Conservation (phyloP, 208 protist genomes). For the Trypanosoma congolense region DNA sequence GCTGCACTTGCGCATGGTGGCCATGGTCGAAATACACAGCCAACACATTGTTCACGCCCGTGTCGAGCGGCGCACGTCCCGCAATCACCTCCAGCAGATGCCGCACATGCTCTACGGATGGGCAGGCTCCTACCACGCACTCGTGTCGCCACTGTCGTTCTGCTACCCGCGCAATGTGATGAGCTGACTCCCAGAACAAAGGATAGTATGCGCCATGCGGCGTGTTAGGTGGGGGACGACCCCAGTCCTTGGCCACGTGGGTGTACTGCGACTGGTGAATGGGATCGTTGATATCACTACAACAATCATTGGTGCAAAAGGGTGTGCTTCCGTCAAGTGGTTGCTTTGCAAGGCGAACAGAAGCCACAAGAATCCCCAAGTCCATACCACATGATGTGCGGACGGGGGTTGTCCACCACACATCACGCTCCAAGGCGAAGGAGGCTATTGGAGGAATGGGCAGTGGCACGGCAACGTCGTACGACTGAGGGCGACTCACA, state of each 20-base stretch:
- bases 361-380: slow-evolving; percentile 58
- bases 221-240: slow-evolving; percentile 34
- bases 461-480: slow-evolving; percentile 53
- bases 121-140: slow-evolving; percentile 55
- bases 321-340: slow-evolving; percentile 51
- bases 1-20: slow-evolving; percentile 27
- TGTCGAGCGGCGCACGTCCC: slow-evolving; percentile 38
- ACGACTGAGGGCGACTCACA: slow-evolving; percentile 27
- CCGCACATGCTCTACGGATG: slow-evolving; percentile 67
- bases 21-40: slow-evolving; percentile 44
- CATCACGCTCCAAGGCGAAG: slow-evolving; percentile 61
- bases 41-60: slow-evolving; percentile 31
- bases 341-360: slow-evolving; percentile 49
- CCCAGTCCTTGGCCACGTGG: slow-evolving; percentile 62
- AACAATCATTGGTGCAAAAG: slow-evolving; percentile 31
- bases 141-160: slow-evolving; percentile 56
- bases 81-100: slow-evolving; percentile 82
- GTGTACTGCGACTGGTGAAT: slow-evolving; percentile 63
- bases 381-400: slow-evolving; percentile 52
- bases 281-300: slow-evolving; percentile 72
- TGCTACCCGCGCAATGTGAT: slow-evolving; percentile 50
- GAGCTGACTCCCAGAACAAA: slow-evolving; percentile 66
- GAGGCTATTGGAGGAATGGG: slow-evolving; percentile 50
- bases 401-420: slow-evolving; percentile 64
- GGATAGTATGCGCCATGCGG: slow-evolving; percentile 66